Evolutionary conservation across 129 eudicot genomes (phyloP).

Genomic region (Centaurea solstitialis): DNA sequence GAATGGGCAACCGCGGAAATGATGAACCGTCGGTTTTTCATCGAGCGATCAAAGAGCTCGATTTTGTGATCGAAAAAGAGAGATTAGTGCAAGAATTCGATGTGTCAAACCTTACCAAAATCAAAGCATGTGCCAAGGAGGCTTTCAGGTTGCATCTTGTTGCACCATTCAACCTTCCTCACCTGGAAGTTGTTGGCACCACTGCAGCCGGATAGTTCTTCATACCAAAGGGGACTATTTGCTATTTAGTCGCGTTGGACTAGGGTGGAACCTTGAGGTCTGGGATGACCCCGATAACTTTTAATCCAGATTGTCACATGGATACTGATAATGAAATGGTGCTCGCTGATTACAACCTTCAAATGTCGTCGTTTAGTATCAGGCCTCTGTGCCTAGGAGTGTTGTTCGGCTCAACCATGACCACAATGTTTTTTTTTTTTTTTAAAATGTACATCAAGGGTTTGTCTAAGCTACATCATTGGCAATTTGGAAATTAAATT

Average conservation of each 20-base stretch:
- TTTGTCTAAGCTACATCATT: too few relatives aligned
- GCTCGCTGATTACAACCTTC: slow-evolving; percentile 13
- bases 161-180: slow-evolving; percentile 33
- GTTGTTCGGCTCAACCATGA: slow-evolving; percentile 21
- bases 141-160: slow-evolving; percentile 26
- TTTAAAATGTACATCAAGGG: too few relatives aligned
- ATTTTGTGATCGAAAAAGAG: slow-evolving; percentile 22
- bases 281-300: slow-evolving; percentile 24
- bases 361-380: slow-evolving; percentile 20
- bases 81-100: slow-evolving; percentile 26
- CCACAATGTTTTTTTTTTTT: too few relatives aligned
- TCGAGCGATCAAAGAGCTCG: slow-evolving; percentile 8
- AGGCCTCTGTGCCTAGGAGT: slow-evolving; percentile 25
- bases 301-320: slow-evolving; percentile 27
- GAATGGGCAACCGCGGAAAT: slow-evolving; percentile 40
- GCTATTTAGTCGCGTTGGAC: slow-evolving; percentile 20
- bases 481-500: too few relatives aligned
- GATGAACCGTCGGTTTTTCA: slow-evolving; percentile 17
- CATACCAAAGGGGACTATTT: slow-evolving; percentile 34
- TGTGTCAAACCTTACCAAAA: slow-evolving; percentile 14
- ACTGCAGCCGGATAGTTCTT: slow-evolving; percentile 15
- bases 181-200: not conserved
- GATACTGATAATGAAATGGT: slow-evolving; percentile 6
- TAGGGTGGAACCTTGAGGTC: slow-evolving; percentile 15
- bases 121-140: slow-evolving; percentile 23